These are phyloP conservation scores for Plasmopara muralis DNA, from an alignment of 352 stramenopile species.

Conservation along the genomic window DNA sequence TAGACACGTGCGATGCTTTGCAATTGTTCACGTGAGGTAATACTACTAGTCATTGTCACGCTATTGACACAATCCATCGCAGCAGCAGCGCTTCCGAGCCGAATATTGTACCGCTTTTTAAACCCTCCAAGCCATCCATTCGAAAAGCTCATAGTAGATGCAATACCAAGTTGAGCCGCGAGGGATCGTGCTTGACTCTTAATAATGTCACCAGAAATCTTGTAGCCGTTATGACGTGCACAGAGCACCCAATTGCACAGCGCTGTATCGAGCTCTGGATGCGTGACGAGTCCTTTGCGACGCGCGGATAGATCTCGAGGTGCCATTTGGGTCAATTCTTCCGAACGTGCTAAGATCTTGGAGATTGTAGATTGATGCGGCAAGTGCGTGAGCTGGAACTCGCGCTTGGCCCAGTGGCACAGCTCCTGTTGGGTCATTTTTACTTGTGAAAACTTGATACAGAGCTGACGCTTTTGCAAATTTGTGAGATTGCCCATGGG, in stretches of 20 bases:
- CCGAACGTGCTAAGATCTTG: slow-evolving; percentile 44
- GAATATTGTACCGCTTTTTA: slow-evolving; percentile 59
- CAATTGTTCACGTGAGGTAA: slow-evolving; percentile 26
- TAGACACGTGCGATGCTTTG: slow-evolving; percentile 34
- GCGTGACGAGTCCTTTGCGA: slow-evolving; percentile 37
- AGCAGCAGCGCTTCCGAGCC: slow-evolving; percentile 25
- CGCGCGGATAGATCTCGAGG: slow-evolving; percentile 33
- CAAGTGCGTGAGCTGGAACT: slow-evolving; percentile 49
- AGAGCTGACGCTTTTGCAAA: slow-evolving; percentile 51
- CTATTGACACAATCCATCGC: slow-evolving; percentile 18
- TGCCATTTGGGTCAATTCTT: slow-evolving; percentile 44
- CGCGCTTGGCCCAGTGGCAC: slow-evolving; percentile 48
- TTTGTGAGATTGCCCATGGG: slow-evolving; percentile 58
- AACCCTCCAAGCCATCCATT: slow-evolving; percentile 62
- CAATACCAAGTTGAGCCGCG: slow-evolving; percentile 32
- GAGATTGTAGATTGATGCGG: slow-evolving; percentile 60
- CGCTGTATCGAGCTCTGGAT: slow-evolving; percentile 52
- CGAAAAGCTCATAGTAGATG: slow-evolving; percentile 46
- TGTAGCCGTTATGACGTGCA: slow-evolving; percentile 36
- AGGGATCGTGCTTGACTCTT: slow-evolving; percentile 45
- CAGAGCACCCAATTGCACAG: slow-evolving; percentile 59
- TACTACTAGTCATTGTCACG: slow-evolving; percentile 6
- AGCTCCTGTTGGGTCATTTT: slow-evolving; percentile 65
- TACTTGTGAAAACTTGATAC: slow-evolving; percentile 45
- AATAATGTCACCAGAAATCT: slow-evolving; percentile 57